Conservation (phyloP, 148 eudicot species). For the Amaranthus cruentus region DNA sequence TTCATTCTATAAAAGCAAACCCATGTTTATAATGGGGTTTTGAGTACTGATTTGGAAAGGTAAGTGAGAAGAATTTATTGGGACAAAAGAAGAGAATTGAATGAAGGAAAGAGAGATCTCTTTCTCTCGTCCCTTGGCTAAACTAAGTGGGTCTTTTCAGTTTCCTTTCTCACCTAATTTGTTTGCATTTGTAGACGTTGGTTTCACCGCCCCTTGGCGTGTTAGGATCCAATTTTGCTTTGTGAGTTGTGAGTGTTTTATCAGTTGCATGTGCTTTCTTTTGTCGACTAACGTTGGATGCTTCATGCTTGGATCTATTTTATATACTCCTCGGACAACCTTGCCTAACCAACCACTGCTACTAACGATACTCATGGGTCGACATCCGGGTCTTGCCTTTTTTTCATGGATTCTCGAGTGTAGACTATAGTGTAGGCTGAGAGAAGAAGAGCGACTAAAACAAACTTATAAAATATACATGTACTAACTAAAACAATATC, state of each 20-base stretch:
- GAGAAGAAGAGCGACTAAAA: too few species aligned
- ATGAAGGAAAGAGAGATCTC: slow-evolving; percentile 9
- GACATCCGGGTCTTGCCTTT: too few species aligned
- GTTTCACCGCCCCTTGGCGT: slow-evolving; percentile 30
- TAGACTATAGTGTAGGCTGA: too few species aligned
- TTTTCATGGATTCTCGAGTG: too few species aligned
- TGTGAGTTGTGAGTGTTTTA: slow-evolving; percentile 5
- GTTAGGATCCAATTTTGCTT: slow-evolving; percentile 25
- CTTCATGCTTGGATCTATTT: neutral
- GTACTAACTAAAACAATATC: too few species aligned
- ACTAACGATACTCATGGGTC: too few species aligned
- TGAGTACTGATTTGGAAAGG: neutral
- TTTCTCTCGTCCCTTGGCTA: neutral
- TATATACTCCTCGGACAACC: too few species aligned
- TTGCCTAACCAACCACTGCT: too few species aligned
- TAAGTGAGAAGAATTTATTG: neutral
- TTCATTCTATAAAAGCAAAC: neutral
- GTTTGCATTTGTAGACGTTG: slow-evolving; percentile 10
- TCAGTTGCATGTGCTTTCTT: slow-evolving; percentile 20
- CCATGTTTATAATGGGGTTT: neutral
- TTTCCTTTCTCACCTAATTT: slow-evolving; percentile 8
- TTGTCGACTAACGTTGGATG: slow-evolving; percentile 12
- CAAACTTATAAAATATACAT: too few species aligned
- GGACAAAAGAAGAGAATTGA: neutral
- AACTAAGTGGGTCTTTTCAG: neutral